Evolutionary conservation across 768 basidiomycete species (phyloP).

Genomic region (Lentinula aciculospora): DNA sequence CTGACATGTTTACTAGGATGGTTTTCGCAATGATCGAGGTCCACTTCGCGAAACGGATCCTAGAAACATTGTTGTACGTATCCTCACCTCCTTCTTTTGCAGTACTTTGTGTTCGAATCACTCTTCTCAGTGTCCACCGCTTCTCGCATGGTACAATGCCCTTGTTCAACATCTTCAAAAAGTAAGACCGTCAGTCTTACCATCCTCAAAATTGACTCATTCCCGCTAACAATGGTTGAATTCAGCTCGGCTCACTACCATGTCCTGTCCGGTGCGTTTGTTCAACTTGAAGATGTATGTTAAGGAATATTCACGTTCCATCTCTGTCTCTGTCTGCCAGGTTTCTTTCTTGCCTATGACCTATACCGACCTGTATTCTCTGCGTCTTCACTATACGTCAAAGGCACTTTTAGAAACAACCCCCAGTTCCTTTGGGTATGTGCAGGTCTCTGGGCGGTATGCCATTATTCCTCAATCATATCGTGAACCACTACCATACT

Average conservation of each 20-base stretch:
- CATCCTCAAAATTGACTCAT: not conserved
- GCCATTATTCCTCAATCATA: constrained; percentile 22
- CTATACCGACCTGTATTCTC: constrained; percentile 81
- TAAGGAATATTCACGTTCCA: not conserved
- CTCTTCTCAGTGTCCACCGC: constrained; percentile 68
- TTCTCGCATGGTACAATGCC: constrained; percentile 98
- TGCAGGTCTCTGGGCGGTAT: constrained; percentile 68
- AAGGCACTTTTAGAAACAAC: constrained; percentile 58
- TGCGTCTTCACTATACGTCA: constrained; percentile 54
- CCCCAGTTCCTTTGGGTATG: constrained; percentile 63
- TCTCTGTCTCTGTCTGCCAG: constrained; percentile 22
- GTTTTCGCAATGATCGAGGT: constrained; percentile 71
- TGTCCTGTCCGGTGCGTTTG: constrained; percentile 53
- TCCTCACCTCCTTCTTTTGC: not conserved
- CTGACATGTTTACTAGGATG: constrained; percentile 34
- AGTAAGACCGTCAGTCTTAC: constrained; percentile 43
- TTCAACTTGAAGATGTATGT: not conserved
- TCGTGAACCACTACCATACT: not conserved
- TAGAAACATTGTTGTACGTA: constrained; percentile 87
- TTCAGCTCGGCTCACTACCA: constrained; percentile 87
- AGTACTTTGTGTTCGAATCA: not conserved
- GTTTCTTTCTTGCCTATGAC: constrained; percentile 72
- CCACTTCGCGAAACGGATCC: constrained; percentile 89
- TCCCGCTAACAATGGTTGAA: not conserved
- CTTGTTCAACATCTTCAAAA: constrained; percentile 76